These are phyloP conservation scores for Mucor circinelloides DNA, from an alignment of 371 early-diverging fungal species.

Conservation along the genomic window DNA sequence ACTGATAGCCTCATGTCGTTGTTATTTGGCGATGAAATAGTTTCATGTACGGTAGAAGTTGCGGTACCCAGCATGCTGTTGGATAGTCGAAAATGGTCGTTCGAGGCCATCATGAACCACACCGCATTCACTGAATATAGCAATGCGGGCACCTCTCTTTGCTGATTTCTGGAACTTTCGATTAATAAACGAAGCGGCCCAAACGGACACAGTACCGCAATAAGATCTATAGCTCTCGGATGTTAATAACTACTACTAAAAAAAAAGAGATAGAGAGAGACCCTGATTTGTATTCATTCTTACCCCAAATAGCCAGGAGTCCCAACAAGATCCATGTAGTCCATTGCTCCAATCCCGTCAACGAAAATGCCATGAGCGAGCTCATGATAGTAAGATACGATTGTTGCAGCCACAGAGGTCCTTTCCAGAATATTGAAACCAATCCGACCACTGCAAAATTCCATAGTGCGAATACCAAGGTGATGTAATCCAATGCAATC, in stretches of 20 bases:
- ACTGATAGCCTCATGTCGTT: not conserved
- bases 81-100: slow-evolving; percentile 21
- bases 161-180: slow-evolving; percentile 72
- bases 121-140: slow-evolving; percentile 78
- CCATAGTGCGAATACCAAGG: slow-evolving; percentile 77
- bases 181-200: slow-evolving; percentile 87
- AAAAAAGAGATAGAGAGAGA: no score
- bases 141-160: slow-evolving; percentile 81
- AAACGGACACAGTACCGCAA: slow-evolving; percentile 89
- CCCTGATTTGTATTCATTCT: not conserved
- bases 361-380: slow-evolving; percentile 80
- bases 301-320: slow-evolving; percentile 85
- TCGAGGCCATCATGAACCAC: slow-evolving; percentile 78
- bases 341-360: slow-evolving; percentile 74
- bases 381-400: slow-evolving; percentile 81
- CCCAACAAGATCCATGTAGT: slow-evolving; percentile 87
- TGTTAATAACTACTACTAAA: not conserved
- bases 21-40: not conserved
- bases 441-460: slow-evolving; percentile 81
- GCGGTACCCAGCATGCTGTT: slow-evolving; percentile 2
- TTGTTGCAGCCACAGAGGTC: slow-evolving; percentile 80
- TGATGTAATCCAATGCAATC: slow-evolving; percentile 78
- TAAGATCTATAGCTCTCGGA: slow-evolving; percentile 63
- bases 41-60: not conserved
- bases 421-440: slow-evolving; percentile 81